phyloP scores from a whole-genome alignment of 2,329 filamentous ascomycete genomes.

The Diaporthe sp. region DNA sequence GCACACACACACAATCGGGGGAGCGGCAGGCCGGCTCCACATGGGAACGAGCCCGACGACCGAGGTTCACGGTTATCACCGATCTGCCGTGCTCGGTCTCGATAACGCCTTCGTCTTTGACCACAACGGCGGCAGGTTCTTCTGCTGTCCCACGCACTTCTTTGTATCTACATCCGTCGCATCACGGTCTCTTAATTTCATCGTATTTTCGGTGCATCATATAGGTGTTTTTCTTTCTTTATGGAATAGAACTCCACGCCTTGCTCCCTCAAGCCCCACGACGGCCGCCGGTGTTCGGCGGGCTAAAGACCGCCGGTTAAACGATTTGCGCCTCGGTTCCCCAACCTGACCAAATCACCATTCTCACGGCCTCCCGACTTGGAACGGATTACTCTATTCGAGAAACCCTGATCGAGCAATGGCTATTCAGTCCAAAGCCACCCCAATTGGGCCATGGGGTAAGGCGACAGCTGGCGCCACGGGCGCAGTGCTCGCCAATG shows the following conservation, averaged over 20 bases:
- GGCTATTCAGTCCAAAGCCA: conserved; percentile 71
- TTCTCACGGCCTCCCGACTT: not conserved
- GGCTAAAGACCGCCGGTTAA: conserved; percentile 14
- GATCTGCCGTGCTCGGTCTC: conserved; percentile 13
- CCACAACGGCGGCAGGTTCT: not conserved
- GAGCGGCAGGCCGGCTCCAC: conserved; percentile 27
- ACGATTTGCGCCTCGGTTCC: conserved; percentile 65
- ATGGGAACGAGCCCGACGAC: conserved; percentile 25
- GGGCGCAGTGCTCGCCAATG: conserved; percentile 94
- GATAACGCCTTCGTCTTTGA: conserved; percentile 17
- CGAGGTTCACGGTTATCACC: conserved; percentile 30
- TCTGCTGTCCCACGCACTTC: not conserved
- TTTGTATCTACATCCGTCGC: conserved; percentile 1
- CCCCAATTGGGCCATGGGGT: conserved; percentile 87
- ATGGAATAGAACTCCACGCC: conserved; percentile 9
- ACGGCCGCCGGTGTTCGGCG: conserved; percentile 34
- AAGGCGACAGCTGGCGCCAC: conserved; percentile 91
- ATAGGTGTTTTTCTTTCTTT: not conserved
- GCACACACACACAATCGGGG: not conserved
- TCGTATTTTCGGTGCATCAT: not conserved
- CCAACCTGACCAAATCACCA: not conserved
- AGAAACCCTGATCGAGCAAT: conserved; percentile 59
- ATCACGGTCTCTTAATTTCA: not conserved
- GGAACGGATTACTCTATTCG: not conserved
- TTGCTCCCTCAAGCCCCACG: conserved; percentile 7